phyloP scores from a whole-genome alignment of 2,329 filamentous ascomycete genomes.

The Thelonectria rubi region DNA sequence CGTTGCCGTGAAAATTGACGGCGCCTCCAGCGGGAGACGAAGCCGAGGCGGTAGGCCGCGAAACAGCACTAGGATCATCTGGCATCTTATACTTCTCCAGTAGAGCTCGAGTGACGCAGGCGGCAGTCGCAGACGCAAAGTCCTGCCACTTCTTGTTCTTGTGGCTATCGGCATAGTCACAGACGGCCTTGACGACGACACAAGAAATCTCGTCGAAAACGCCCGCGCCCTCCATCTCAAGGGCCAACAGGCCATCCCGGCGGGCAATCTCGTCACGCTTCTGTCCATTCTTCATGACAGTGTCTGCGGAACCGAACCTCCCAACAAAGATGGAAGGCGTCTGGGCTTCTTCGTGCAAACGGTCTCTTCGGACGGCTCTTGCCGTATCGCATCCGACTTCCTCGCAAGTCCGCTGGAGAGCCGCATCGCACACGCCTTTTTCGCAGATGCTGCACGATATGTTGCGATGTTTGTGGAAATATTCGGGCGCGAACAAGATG shows the following conservation, averaged over 20 bases:
- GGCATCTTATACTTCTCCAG: background rate
- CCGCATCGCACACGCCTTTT: too few species aligned
- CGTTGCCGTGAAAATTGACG: too few species aligned
- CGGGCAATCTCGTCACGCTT: background rate
- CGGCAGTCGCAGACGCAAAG: background rate
- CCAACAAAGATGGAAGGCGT: background rate
- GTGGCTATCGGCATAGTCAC: background rate
- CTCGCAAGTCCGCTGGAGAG: background rate
- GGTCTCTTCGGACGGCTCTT: background rate
- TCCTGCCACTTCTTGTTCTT: background rate
- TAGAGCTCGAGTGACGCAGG: background rate
- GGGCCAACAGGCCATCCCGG: background rate
- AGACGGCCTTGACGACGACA: background rate
- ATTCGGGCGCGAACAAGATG: too few species aligned
- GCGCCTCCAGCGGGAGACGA: too few species aligned
- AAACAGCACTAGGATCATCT: background rate
- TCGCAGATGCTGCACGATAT: too few species aligned
- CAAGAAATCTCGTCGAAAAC: background rate
- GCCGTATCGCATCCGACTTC: background rate
- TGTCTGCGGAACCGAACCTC: background rate
- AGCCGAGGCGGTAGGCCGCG: too few species aligned
- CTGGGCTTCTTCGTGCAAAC: background rate
- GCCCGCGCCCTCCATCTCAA: background rate
- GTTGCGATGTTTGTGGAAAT: too few species aligned
- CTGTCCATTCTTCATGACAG: background rate